Conservation (phyloP, 257 asterid species). For the Plantago major region DNA sequence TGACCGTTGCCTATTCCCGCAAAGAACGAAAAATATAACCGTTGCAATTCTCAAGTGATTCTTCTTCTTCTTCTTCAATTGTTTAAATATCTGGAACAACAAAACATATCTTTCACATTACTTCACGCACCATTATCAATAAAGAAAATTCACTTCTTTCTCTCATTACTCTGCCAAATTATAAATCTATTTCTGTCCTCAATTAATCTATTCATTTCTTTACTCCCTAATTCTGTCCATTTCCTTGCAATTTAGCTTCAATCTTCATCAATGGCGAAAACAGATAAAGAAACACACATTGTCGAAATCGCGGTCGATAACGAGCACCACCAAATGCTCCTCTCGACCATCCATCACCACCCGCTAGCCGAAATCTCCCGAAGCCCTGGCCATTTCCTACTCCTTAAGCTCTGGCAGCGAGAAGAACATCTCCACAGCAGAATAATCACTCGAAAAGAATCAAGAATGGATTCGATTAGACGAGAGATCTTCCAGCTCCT, state of each 20-base stretch:
- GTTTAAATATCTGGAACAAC: slow-evolving; percentile 47
- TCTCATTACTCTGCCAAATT: too few species aligned
- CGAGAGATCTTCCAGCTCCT: slow-evolving; percentile 78
- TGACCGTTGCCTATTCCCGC: slow-evolving; percentile 32
- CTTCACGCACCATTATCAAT: slow-evolving; percentile 17
- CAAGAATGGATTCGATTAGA: slow-evolving; percentile 48
- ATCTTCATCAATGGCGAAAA: slow-evolving; percentile 46
- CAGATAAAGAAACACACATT: slow-evolving; percentile 45
- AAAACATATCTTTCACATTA: too few species aligned
- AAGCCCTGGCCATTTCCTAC: slow-evolving; percentile 90
- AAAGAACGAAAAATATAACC: slow-evolving; percentile 45
- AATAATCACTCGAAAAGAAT: slow-evolving; percentile 51
- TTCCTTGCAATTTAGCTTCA: background rate
- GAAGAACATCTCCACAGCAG: slow-evolving; percentile 65
- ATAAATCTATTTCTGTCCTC: background rate
- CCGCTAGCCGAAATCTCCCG: slow-evolving; percentile 83
- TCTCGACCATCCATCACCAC: slow-evolving; percentile 51
- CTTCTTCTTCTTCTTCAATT: slow-evolving; percentile 3
- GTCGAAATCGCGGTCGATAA: slow-evolving; percentile 68
- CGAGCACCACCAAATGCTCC: slow-evolving; percentile 51
- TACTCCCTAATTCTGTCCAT: background rate
- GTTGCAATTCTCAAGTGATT: slow-evolving; percentile 33
- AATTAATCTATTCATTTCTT: background rate
- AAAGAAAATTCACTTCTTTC: slow-evolving; percentile 12
- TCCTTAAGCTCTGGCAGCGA: slow-evolving; percentile 92